These are phyloP conservation scores for Begonia fuchsioides DNA, from an alignment of 306 rosid genomes.

Conservation along the genomic window DNA sequence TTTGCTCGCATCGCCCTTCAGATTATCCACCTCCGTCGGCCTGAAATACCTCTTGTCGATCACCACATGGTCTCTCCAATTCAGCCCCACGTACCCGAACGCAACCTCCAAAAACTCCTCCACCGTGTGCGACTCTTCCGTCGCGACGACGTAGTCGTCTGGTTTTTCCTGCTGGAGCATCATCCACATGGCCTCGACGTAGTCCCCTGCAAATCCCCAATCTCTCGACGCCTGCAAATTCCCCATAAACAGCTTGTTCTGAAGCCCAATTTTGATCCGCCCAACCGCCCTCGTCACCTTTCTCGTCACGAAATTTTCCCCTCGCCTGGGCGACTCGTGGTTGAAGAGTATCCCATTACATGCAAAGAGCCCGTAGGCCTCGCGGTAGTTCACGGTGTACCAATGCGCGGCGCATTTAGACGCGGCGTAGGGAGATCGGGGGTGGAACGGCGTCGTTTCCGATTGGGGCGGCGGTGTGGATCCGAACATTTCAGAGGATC, in stretches of 20 bases:
- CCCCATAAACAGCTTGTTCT: slow-evolving; percentile 74
- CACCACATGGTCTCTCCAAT: slow-evolving; percentile 79
- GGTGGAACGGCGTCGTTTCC: slow-evolving; percentile 79
- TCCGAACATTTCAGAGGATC: slow-evolving; percentile 93
- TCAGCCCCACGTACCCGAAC: slow-evolving; percentile 69
- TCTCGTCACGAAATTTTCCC: slow-evolving; percentile 93
- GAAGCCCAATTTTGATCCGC: slow-evolving; percentile 84
- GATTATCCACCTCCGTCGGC: slow-evolving; percentile 86
- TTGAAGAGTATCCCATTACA: slow-evolving; percentile 90
- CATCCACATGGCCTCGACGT: slow-evolving; percentile 97
- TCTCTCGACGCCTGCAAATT: slow-evolving; percentile 79
- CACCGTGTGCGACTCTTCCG: slow-evolving; percentile 90
- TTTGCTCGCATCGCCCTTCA: slow-evolving; percentile 71
- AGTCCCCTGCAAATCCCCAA: slow-evolving; percentile 98
- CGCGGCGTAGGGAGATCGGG: slow-evolving; percentile 91
- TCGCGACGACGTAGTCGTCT: slow-evolving; percentile 88
- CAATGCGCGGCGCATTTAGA: slow-evolving; percentile 96
- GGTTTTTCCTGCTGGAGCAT: slow-evolving; percentile 96
- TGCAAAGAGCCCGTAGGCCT: slow-evolving; percentile 79
- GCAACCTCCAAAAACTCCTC: slow-evolving; percentile 81
- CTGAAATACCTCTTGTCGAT: slow-evolving; percentile 80
- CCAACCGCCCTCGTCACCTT: slow-evolving; percentile 93
- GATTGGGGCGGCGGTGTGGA: slow-evolving; percentile 86
- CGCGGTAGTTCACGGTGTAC: slow-evolving; percentile 96
- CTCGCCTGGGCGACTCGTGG: slow-evolving; percentile 80